Evolutionary conservation across 805 yeast genomes (phyloP), one percentile per base, ranked within the genome.

Genomic region (Hanseniaspora valbyensis): DNA sequence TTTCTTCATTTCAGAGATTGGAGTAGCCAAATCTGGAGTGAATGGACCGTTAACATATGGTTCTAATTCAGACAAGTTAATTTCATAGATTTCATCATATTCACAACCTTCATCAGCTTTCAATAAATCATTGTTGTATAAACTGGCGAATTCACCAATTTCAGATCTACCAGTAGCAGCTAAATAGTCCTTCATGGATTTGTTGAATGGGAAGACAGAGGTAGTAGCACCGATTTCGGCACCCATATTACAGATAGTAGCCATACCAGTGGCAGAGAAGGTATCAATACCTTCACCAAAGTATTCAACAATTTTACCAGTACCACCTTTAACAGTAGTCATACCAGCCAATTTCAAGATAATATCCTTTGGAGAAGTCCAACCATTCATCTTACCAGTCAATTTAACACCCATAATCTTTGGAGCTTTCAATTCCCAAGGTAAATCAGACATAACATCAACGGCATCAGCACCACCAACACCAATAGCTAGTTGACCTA

Each of bases 391-490:
- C 64, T 74, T 75, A 66, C 97, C 97, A 54, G 95, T 85, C 63
- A 89, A 78, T 72, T 89, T 86, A 63, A 89, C 95, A 74, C 97
- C 97, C 61, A 90, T 69, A 62, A 88, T 77, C 74, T 85, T 87
- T 64, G 97, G 97, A 54, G 96, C 96, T 76, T 89, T 89, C 65
- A 89, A 79, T 73, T 89, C 97, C 97, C 97, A 89, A 52, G 97
- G 83, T 58, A 87, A 76, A 64, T 83, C 83, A 54, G 96, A 85
- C 81, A 89, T 78, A 54, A 87, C 96, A 68, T 89, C 97, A 59
- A 89, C 97, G 56, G 96, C 96, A 69, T 89, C 97, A 58, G 97
- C 97, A 77, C 97, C 97, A 76, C 96, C 97, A 59, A 90, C 96
- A 78, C 96, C 97, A 60, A 89, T 89, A 59, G 96, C 96, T 63